Conservation (phyloP, 345 rosid genomes). For the Sonneratia alba region DNA sequence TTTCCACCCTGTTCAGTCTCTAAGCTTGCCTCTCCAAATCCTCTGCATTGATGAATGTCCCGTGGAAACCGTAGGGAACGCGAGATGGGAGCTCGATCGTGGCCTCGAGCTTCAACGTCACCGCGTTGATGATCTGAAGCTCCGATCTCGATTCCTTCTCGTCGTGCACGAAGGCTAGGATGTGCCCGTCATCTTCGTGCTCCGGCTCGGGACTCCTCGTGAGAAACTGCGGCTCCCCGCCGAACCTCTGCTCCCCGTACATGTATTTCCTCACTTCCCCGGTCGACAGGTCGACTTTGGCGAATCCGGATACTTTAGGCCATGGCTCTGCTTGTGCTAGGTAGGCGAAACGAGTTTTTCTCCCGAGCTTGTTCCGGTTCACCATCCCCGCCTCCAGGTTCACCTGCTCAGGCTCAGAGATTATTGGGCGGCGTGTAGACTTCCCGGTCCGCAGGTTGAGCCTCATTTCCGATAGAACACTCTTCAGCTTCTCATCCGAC, state of each 20-base stretch:
- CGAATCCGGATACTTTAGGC: slow-evolving; percentile 85
- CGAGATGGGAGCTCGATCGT: slow-evolving; percentile 62
- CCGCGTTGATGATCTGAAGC: slow-evolving; percentile 65
- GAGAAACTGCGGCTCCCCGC: slow-evolving; percentile 73
- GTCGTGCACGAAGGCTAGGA: slow-evolving; percentile 65
- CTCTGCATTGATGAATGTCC: slow-evolving; percentile 48
- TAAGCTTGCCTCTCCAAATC: slow-evolving; percentile 47
- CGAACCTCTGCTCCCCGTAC: slow-evolving; percentile 52
- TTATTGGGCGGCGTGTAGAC: slow-evolving; percentile 56
- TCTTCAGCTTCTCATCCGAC: slow-evolving; percentile 58
- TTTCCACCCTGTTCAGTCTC: no score
- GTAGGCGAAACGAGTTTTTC: slow-evolving; percentile 59
- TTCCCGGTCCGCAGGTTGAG: slow-evolving; percentile 52
- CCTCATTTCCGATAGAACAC: slow-evolving; percentile 68
- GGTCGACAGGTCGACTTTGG: slow-evolving; percentile 54
- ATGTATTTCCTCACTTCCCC: slow-evolving; percentile 49
- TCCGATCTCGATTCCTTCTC: slow-evolving; percentile 70
- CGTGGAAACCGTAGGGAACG: slow-evolving; percentile 86
- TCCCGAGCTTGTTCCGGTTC: slow-evolving; percentile 60
- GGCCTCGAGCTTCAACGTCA: slow-evolving; percentile 48
- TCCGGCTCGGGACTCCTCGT: slow-evolving; percentile 24
- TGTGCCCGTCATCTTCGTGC: slow-evolving; percentile 54
- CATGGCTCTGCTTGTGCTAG: slow-evolving; percentile 81
- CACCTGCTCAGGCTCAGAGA: slow-evolving; percentile 40
- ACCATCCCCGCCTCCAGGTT: slow-evolving; percentile 92